Conservation (phyloP, 1,284 basidiomycete genomes). For the Cryptococcus sp. region DNA sequence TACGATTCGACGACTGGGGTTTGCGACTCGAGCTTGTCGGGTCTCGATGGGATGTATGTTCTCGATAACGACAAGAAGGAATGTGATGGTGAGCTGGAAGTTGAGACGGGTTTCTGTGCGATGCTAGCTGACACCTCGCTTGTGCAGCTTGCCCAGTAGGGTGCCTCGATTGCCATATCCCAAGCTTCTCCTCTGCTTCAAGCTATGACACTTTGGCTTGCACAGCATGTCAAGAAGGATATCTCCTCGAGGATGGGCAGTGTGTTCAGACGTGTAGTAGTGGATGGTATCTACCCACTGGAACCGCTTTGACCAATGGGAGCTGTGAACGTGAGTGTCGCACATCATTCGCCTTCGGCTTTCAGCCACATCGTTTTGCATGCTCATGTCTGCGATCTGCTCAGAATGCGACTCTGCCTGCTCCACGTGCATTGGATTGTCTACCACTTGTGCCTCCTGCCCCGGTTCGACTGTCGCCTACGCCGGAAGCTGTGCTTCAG, state of each 20-base stretch:
- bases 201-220: conserved; percentile 37
- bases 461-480: conserved; percentile 29
- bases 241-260: conserved; percentile 41
- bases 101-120: no score
- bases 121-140: neutral
- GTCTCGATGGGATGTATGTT: conserved; percentile 43
- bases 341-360: neutral
- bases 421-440: conserved; percentile 41
- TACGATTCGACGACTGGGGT: conserved; percentile 46
- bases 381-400: neutral
- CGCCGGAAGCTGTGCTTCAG: conserved; percentile 48
- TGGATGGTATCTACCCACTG: conserved; percentile 41
- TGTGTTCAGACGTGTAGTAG: conserved; percentile 48
- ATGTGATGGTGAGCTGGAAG: conserved; percentile 52
- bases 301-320: conserved; percentile 31
- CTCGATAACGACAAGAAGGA: conserved; percentile 44
- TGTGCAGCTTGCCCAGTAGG: conserved; percentile 52
- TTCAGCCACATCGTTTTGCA: conserved; percentile 1
- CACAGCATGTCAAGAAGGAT: conserved; percentile 53
- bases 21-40: conserved; percentile 46
- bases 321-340: conserved; percentile 49
- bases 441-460: conserved; percentile 48
- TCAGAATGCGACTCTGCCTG: conserved; percentile 53
- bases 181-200: conserved; percentile 42
- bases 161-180: conserved; percentile 50